phyloP scores from a whole-genome alignment of 345 rosid genomes.

The Diplotaxis tenuifolia region DNA sequence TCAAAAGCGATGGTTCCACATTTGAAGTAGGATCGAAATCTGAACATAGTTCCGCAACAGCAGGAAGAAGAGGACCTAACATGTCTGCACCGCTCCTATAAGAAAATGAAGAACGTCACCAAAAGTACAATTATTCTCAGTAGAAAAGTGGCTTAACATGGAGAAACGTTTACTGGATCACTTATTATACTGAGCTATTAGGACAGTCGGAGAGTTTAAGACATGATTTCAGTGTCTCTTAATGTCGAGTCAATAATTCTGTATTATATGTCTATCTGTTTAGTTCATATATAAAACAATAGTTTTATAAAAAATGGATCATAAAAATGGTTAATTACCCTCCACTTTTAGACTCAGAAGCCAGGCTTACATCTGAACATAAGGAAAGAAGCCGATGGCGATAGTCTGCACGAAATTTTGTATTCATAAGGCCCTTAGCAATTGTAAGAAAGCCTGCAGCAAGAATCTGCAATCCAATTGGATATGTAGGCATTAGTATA shows the following conservation, averaged over 20 bases:
- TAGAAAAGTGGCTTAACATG: not conserved
- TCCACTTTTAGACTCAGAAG: constrained; percentile 93
- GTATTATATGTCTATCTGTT: not conserved
- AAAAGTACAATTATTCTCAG: not conserved
- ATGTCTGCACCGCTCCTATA: constrained; percentile 90
- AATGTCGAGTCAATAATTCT: not conserved
- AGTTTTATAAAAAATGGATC: not conserved
- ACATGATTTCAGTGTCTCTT: not conserved
- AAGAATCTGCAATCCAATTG: constrained; percentile 78
- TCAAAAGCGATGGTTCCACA: constrained; percentile 78
- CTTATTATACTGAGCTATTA: not conserved
- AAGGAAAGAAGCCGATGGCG: constrained; percentile 89
- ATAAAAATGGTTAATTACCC: constrained; percentile 47
- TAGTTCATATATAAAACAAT: not conserved
- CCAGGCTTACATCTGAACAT: constrained; percentile 97
- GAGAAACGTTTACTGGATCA: constrained; percentile 7
- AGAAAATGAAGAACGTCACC: constrained; percentile 8
- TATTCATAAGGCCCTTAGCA: constrained; percentile 67
- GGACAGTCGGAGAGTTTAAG: not conserved
- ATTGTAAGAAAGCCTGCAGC: constrained; percentile 96
- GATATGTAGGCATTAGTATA: constrained; percentile 48
- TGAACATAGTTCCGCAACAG: constrained; percentile 90
- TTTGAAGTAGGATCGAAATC: constrained; percentile 71
- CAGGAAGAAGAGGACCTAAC: constrained; percentile 85
- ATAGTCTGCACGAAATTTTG: constrained; percentile 76